Evolutionary conservation across 2,329 filamentous ascomycete species (phyloP).

Genomic region (Cryoendolithus antarcticus): DNA sequence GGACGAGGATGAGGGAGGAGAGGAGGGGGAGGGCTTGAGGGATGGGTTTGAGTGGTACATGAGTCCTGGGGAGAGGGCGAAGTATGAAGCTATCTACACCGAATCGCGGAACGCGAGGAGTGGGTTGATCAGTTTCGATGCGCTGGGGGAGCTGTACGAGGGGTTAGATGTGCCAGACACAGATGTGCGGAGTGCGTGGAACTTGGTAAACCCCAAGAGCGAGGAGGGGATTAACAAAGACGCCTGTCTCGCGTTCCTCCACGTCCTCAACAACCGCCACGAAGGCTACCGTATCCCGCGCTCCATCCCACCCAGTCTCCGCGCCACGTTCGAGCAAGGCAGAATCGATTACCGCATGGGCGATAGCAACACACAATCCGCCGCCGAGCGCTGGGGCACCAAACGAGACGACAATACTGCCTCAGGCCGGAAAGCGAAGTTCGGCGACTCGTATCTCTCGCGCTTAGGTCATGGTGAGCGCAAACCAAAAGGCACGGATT

Average conservation of each 20-base stretch:
- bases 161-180: slow-evolving; percentile 61
- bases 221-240: slow-evolving; percentile 81
- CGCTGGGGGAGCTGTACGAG: slow-evolving; percentile 74
- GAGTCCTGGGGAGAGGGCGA: slow-evolving; percentile 76
- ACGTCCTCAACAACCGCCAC: slow-evolving; percentile 91
- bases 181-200: slow-evolving; percentile 88
- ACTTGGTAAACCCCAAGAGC: slow-evolving; percentile 87
- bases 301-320: slow-evolving; percentile 78
- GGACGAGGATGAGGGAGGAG: slow-evolving; percentile 55
- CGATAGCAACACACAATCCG: slow-evolving; percentile 49
- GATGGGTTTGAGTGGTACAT: slow-evolving; percentile 99
- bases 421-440: slow-evolving; percentile 88
- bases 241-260: slow-evolving; percentile 83
- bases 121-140: slow-evolving; percentile 62
- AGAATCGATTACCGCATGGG: slow-evolving; percentile 66
- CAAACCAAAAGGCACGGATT: slow-evolving; percentile 77
- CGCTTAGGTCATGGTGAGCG: slow-evolving; percentile 67
- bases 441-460: slow-evolving; percentile 91
- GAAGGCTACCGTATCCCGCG: slow-evolving; percentile 91
- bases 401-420: slow-evolving; percentile 66
- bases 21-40: slow-evolving; percentile 72
- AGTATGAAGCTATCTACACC: slow-evolving; percentile 95
- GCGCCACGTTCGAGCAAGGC: slow-evolving; percentile 85
- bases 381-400: slow-evolving; percentile 64
- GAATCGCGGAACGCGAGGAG: slow-evolving; percentile 71